phyloP scores from a whole-genome alignment of 225 moss, liverwort and hornwort genomes.

The Sphagnum tenellum region DNA sequence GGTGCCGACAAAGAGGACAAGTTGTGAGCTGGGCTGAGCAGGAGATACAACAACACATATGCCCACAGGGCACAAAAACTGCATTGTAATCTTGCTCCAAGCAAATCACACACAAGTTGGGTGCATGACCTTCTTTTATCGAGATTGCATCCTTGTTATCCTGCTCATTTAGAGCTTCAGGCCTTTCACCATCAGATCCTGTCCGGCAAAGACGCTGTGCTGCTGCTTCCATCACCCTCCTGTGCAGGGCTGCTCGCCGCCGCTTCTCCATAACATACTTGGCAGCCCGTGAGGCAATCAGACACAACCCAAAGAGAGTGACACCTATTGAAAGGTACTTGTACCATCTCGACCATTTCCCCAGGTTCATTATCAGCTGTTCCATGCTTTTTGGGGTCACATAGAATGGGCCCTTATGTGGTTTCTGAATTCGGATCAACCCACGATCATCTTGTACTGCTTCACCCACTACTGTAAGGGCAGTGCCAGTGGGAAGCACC shows the following conservation, averaged over 20 bases:
- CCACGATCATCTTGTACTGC: constrained; percentile 89
- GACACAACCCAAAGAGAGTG: constrained; percentile 78
- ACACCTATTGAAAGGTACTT: constrained; percentile 85
- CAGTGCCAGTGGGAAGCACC: constrained; percentile 90
- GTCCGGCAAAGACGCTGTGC: constrained; percentile 25
- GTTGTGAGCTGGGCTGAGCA: constrained; percentile 76
- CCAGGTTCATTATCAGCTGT: constrained; percentile 80
- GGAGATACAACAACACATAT: constrained; percentile 91
- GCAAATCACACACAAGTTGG: constrained; percentile 95
- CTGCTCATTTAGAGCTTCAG: background rate
- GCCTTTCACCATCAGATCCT: no score
- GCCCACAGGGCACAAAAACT: constrained; percentile 94
- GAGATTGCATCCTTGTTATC: constrained; percentile 48
- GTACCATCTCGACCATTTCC: constrained; percentile 96
- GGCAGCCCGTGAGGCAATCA: constrained; percentile 73
- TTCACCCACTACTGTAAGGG: constrained; percentile 91
- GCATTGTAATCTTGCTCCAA: constrained; percentile 92
- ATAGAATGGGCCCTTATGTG: constrained; percentile 92
- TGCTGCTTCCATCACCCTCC: constrained; percentile 88
- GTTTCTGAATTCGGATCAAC: constrained; percentile 82
- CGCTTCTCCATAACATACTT: constrained; percentile 73
- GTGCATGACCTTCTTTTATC: constrained; percentile 4
- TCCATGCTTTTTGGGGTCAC: constrained; percentile 86
- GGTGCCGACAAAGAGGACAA: constrained; percentile 91
- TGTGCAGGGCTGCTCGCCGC: constrained; percentile 72